Evolutionary conservation across 176 grass and related monocot genomes (phyloP).

Genomic region (Avena insularis): DNA sequence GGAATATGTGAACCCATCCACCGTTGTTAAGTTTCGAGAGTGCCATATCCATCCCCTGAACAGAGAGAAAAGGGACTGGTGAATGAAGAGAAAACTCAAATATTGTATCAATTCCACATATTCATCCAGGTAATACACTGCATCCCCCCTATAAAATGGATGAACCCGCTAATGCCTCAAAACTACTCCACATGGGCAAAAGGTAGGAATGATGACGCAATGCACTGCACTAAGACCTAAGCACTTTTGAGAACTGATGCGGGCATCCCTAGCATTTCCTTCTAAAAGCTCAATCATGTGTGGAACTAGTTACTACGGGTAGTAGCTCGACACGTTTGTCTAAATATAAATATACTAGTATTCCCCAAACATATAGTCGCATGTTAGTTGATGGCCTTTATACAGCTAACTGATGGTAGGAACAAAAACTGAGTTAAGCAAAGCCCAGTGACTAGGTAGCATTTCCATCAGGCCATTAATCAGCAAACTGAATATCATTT

Average conservation of each 20-base stretch:
- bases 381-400: background rate
- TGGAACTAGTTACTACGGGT: background rate
- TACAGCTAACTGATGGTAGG: background rate
- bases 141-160: background rate
- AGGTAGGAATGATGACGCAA: background rate
- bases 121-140: background rate
- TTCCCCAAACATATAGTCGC: background rate
- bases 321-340: background rate
- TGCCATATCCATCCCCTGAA: slow-evolving; percentile 95
- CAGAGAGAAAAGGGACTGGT: background rate
- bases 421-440: background rate
- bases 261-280: background rate
- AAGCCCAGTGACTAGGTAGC: background rate
- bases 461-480: background rate
- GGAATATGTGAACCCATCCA: slow-evolving; percentile 99
- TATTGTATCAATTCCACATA: background rate
- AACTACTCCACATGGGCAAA: background rate
- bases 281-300: background rate
- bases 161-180: background rate
- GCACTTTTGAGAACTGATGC: background rate
- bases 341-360: background rate
- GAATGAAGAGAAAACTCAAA: slow-evolving; percentile 1
- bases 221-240: background rate
- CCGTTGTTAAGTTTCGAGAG: slow-evolving; percentile 91
- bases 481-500: background rate